A percentile compares a stretch with the other conserved stretches of the same genome.
Conservation (phyloP, 495 filamentous ascomycete genomes). For the Echria macrotheca region DNA sequence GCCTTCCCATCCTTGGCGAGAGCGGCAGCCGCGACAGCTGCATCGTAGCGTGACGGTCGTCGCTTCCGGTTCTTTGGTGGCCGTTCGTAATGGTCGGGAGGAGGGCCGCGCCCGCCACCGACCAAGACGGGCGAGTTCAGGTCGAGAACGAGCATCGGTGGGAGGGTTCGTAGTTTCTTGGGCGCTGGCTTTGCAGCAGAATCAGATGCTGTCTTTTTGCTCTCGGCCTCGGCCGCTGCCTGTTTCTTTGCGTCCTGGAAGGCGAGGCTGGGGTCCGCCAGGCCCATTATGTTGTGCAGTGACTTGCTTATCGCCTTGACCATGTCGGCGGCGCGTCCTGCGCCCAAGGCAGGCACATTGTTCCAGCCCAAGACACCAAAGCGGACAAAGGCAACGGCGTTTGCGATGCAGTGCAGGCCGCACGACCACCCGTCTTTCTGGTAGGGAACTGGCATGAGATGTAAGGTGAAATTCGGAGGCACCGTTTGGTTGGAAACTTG, state of each 20-base stretch:
- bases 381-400: constrained; percentile 14
- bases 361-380: constrained; percentile 17
- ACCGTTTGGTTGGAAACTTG: no score
- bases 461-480: background rate
- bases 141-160: no score
- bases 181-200: no score
- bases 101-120: no score
- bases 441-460: background rate
- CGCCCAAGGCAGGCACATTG: background rate
- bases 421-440: constrained; percentile 14
- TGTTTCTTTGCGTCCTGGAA: background rate
- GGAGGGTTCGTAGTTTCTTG: no score
- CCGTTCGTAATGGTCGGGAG: no score
- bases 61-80: no score
- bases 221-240: background rate
- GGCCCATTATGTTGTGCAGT: background rate
- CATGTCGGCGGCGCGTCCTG: background rate
- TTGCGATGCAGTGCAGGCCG: constrained; percentile 14
- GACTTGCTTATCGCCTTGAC: background rate
- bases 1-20: no score
- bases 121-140: no score
- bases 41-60: no score
- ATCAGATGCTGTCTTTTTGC: no score
- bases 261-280: background rate
- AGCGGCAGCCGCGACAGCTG: no score